Conservation (phyloP, 192 early-diverging fungal species). For the Chytriomyces hyalinus region DNA sequence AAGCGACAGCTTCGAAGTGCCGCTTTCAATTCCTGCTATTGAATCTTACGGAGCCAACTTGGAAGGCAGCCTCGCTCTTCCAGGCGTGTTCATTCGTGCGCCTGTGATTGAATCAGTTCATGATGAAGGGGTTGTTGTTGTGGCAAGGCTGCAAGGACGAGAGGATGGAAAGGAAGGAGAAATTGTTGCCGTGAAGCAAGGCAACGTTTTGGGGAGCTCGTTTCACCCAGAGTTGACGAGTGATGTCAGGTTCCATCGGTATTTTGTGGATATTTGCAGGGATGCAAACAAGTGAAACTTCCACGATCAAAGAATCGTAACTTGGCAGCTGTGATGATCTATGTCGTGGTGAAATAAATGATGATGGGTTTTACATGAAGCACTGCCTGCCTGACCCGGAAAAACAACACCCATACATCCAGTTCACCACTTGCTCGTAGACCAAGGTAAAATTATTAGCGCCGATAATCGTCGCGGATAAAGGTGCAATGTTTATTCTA, state of each 20-base stretch:
- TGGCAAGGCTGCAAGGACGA: conserved; percentile 61
- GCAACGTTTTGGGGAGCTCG: conserved; percentile 82
- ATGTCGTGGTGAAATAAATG: no score
- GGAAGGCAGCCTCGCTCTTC: conserved; percentile 46
- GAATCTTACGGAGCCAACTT: conserved; percentile 13
- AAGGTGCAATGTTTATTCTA: no score
- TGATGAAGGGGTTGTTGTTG: conserved; percentile 65
- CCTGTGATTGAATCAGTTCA: conserved; percentile 81
- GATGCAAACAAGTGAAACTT: background rate
- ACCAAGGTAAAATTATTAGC: no score
- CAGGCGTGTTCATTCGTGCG: conserved; percentile 92
- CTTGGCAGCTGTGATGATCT: no score
- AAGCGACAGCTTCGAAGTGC: conserved; percentile 85
- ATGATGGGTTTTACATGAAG: no score
- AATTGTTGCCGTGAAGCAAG: conserved; percentile 91
- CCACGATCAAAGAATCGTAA: no score
- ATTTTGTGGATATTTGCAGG: conserved; percentile 68
- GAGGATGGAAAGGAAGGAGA: conserved; percentile 59
- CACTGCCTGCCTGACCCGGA: no score
- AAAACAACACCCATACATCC: no score
- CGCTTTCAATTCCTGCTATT: conserved; percentile 65
- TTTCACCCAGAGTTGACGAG: conserved; percentile 97
- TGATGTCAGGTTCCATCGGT: conserved; percentile 87
- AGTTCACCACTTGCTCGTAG: no score
- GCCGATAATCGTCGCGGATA: no score